Percentiles rank a stretch among this genome's conserved stretches.
These are phyloP conservation scores for Metarhizium guizhouense DNA, from an alignment of 2,329 filamentous ascomycete species.

Conservation along the genomic window DNA sequence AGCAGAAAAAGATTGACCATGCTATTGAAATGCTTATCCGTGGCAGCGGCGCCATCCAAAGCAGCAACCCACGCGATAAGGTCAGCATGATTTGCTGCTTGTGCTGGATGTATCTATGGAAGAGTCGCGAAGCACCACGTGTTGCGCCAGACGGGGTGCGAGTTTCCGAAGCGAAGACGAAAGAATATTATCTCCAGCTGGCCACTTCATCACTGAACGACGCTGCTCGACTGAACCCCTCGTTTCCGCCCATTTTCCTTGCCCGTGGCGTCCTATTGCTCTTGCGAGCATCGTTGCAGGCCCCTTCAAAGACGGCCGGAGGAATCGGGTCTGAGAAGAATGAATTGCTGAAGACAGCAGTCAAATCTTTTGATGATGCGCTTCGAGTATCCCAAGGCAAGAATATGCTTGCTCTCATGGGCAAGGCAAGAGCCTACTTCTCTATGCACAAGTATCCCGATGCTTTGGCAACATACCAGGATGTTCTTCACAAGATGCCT, in stretches of 20 bases:
- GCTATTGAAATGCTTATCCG: conserved; percentile 65
- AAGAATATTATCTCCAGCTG: conserved; percentile 83
- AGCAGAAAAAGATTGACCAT: conserved; percentile 87
- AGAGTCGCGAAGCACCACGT: conserved; percentile 70
- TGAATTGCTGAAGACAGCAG: conserved; percentile 73
- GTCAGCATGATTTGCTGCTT: conserved; percentile 76
- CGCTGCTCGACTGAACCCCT: conserved; percentile 86
- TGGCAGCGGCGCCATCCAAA: conserved; percentile 62
- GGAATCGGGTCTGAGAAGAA: conserved; percentile 64
- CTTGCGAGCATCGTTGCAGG: conserved; percentile 75
- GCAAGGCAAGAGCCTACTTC: conserved; percentile 78
- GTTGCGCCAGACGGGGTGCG: conserved; percentile 52
- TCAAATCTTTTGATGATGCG: conserved; percentile 93
- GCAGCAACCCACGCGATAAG: conserved; percentile 68
- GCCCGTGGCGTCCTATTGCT: conserved; percentile 85
- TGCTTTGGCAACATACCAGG: conserved; percentile 77
- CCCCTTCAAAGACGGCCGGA: conserved; percentile 59
- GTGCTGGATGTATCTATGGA: conserved; percentile 87
- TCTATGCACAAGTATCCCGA: conserved; percentile 81
- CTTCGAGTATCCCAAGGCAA: conserved; percentile 73
- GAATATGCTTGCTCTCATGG: conserved; percentile 88
- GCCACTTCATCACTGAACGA: conserved; percentile 93
- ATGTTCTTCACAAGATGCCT: conserved; percentile 76
- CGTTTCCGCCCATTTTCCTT: conserved; percentile 83
- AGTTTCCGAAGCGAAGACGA: conserved; percentile 71